Evolutionary conservation across 177 flowering plant genomes (phyloP).

Genomic region (Vitis hybrid): DNA sequence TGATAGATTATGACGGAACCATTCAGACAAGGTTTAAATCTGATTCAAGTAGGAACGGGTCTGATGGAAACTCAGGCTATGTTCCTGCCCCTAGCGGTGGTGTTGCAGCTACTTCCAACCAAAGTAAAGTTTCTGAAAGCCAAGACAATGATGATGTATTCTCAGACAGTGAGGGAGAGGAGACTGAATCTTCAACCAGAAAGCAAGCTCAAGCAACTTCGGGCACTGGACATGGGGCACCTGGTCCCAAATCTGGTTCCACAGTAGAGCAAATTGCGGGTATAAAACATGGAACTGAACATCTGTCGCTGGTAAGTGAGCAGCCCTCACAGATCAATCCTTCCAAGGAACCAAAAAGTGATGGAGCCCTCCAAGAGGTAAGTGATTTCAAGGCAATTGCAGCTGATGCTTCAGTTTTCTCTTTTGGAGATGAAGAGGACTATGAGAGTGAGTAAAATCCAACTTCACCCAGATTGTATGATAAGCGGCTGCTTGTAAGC

Average conservation of each 20-base stretch:
- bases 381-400: slow-evolving; percentile 93
- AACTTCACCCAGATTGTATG: neutral
- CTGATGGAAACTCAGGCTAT: slow-evolving; percentile 32
- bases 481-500: neutral
- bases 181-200: slow-evolving; percentile 36
- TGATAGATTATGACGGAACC: slow-evolving; percentile 61
- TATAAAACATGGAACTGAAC: slow-evolving; percentile 38
- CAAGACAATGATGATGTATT: slow-evolving; percentile 80
- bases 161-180: slow-evolving; percentile 85
- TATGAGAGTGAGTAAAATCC: slow-evolving; percentile 71
- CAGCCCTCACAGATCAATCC: slow-evolving; percentile 16
- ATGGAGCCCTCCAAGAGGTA: slow-evolving; percentile 8
- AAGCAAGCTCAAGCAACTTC: slow-evolving; percentile 30
- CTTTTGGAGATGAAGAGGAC: slow-evolving; percentile 95
- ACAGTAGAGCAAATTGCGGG: slow-evolving; percentile 25
- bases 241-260: slow-evolving; percentile 10
- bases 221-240: slow-evolving; percentile 6
- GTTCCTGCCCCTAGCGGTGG: slow-evolving; percentile 27
- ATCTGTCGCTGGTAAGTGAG: slow-evolving; percentile 36
- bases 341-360: slow-evolving; percentile 25
- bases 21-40: slow-evolving; percentile 34
- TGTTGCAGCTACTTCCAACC: slow-evolving; percentile 18
- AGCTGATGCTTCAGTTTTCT: slow-evolving; percentile 96
- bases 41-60: slow-evolving; percentile 28
- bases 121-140: slow-evolving; percentile 30